Conservation (phyloP, 1,139 yeast genomes). For the Lodderomyces pseudojiufengensis region DNA sequence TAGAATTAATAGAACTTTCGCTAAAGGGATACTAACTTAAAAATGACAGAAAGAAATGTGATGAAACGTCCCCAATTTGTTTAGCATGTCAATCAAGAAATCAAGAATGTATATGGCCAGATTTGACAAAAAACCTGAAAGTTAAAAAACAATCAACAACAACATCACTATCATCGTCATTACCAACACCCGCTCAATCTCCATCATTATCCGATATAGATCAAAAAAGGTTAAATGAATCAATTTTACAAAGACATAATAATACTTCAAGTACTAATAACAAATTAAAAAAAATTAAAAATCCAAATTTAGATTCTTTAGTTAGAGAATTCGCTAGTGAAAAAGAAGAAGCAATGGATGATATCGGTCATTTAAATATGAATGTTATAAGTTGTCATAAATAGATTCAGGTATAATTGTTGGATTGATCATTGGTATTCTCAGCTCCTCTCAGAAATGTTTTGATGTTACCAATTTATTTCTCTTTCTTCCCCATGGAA, state of each 20-base stretch:
- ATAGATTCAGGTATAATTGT: too few relatives aligned
- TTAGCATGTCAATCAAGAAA: slow-evolving; percentile 11
- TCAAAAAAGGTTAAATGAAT: too few relatives aligned
- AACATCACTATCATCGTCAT: not conserved
- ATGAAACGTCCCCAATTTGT: slow-evolving; percentile 12
- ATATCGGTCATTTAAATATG: slow-evolving; percentile 10
- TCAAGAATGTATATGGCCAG: slow-evolving; percentile 12
- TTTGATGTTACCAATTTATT: too few relatives aligned
- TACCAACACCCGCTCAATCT: not conserved
- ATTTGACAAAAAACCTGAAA: not conserved
- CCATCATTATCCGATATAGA: not conserved
- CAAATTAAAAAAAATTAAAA: not conserved
- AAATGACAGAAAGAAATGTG: slow-evolving; percentile 13
- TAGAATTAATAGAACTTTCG: too few relatives aligned
- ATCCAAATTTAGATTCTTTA: too few relatives aligned
- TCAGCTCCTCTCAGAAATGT: too few relatives aligned
- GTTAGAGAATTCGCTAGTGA: slow-evolving; percentile 1
- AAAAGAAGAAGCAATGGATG: slow-evolving; percentile 11
- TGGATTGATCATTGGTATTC: too few relatives aligned
- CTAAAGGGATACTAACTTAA: slow-evolving; percentile 1
- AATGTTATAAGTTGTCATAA: too few relatives aligned
- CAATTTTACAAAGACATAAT: too few relatives aligned
- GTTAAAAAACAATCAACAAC: not conserved
- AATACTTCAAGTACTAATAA: not conserved
- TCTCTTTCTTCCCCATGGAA: too few relatives aligned